These are phyloP conservation scores for Hymenoscyphus fructigenus DNA, from an alignment of 2,329 filamentous ascomycete species.

Conservation along the genomic window DNA sequence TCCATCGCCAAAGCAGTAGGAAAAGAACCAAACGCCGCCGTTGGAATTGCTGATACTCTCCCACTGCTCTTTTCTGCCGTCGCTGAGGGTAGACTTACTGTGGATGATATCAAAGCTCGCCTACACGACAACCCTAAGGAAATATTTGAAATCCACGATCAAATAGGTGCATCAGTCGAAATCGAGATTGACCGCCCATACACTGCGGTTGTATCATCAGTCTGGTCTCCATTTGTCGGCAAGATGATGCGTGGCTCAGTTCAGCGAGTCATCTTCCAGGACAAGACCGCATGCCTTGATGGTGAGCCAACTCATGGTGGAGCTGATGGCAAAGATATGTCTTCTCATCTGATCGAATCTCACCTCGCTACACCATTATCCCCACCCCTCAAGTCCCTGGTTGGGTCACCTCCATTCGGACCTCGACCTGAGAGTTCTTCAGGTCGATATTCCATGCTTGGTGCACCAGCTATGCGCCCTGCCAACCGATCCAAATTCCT, in stretches of 20 bases:
- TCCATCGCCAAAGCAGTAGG: conserved; percentile 63
- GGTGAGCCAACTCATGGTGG: conserved; percentile 58
- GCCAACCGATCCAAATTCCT: conserved; percentile 37
- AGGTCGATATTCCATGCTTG: conserved; percentile 38
- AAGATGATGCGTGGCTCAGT: conserved; percentile 68
- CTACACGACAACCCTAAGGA: conserved; percentile 77
- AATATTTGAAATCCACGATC: conserved; percentile 81
- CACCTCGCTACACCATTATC: conserved; percentile 49
- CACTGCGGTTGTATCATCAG: conserved; percentile 49
- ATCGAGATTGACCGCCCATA: conserved; percentile 74
- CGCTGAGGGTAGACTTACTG: conserved; percentile 67
- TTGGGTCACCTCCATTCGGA: conserved; percentile 32
- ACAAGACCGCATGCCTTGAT: conserved; percentile 73
- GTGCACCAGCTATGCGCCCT: conserved; percentile 37
- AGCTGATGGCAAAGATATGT: conserved; percentile 72
- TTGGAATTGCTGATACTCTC: conserved; percentile 71
- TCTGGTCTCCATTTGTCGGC: conserved; percentile 73
- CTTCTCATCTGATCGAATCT: conserved; percentile 53
- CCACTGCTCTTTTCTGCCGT: conserved; percentile 76
- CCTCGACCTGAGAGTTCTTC: conserved; percentile 39
- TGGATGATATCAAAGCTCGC: conserved; percentile 70
- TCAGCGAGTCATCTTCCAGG: conserved; percentile 73
- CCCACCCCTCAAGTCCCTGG: conserved; percentile 53
- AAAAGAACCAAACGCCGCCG: conserved; percentile 54
- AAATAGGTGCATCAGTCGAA: conserved; percentile 70